Percentiles rank a stretch among this genome's conserved stretches.
Conservation (phyloP, 192 early-diverging fungal species). For the Coemansia reversa region DNA sequence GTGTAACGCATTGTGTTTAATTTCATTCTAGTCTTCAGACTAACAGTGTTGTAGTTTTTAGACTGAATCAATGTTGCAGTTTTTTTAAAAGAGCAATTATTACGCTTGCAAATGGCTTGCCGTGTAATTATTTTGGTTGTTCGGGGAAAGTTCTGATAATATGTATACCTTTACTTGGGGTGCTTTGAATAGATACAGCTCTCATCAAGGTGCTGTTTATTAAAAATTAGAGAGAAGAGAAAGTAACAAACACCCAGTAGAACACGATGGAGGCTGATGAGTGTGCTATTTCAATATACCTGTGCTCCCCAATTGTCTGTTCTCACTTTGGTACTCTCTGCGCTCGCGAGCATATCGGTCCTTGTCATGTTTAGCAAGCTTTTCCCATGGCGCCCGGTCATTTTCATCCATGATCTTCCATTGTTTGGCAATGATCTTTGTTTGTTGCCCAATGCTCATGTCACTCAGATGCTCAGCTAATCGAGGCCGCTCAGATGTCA, state of each 20-base stretch:
- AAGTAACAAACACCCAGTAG: background rate
- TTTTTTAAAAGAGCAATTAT: background rate
- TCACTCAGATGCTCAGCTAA: slow-evolving; percentile 66
- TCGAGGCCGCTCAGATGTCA: slow-evolving; percentile 64
- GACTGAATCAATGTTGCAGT: background rate
- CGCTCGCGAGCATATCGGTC: slow-evolving; percentile 64
- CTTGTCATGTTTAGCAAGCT: slow-evolving; percentile 58
- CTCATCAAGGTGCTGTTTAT: background rate
- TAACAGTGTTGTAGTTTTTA: background rate
- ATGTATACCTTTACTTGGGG: background rate
- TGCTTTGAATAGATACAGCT: background rate
- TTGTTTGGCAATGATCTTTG: slow-evolving; percentile 66
- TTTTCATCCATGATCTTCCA: slow-evolving; percentile 57
- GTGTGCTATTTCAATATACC: background rate
- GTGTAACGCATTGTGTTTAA: too few species aligned
- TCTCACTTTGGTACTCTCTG: slow-evolving; percentile 54
- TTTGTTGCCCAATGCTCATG: slow-evolving; percentile 70
- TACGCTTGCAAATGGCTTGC: background rate
- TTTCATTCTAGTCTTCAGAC: background rate
- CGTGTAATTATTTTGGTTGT: background rate
- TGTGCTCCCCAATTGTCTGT: slow-evolving; percentile 15
- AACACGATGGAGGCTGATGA: background rate
- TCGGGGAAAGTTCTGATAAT: background rate
- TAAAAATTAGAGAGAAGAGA: background rate
- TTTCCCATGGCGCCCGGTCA: slow-evolving; percentile 56